These are phyloP conservation scores for Lyophyllum shimeji DNA, from an alignment of 768 basidiomycete genomes.

Conservation along the genomic window DNA sequence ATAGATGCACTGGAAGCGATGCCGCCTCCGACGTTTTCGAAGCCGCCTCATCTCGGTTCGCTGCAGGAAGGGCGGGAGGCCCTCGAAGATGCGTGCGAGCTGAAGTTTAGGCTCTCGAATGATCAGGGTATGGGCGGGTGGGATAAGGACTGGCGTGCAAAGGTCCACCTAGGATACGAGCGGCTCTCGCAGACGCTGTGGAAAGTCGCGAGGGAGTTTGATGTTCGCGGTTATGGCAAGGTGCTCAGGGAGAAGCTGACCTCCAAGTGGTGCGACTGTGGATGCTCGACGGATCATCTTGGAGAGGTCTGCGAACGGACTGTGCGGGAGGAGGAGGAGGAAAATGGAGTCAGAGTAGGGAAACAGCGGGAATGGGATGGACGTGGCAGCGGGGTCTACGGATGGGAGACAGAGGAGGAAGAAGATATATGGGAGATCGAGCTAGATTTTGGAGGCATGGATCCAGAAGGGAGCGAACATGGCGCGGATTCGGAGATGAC, in stretches of 20 bases:
- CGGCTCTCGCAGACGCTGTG: constrained; percentile 63
- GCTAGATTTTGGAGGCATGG: constrained; percentile 60
- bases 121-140: constrained; percentile 37
- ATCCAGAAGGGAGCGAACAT: constrained; percentile 48
- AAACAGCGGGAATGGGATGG: constrained; percentile 81
- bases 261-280: constrained; percentile 79
- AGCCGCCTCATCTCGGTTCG: constrained; percentile 65
- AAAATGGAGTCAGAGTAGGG: constrained; percentile 54
- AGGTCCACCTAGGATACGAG: constrained; percentile 66
- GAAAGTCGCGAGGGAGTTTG: constrained; percentile 70
- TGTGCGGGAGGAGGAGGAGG: constrained; percentile 68
- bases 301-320: constrained; percentile 77
- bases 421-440: constrained; percentile 77
- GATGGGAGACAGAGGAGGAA: constrained; percentile 75
- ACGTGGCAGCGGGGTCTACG: constrained; percentile 66
- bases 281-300: constrained; percentile 76
- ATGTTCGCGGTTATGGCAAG: constrained; percentile 68
- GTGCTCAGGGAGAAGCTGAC: constrained; percentile 72
- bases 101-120: constrained; percentile 46
- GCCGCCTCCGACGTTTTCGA: constrained; percentile 56
- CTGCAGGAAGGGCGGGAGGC: constrained; percentile 57
- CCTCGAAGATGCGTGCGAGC: constrained; percentile 64
- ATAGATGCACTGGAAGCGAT: constrained; percentile 60
- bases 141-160: constrained; percentile 57
- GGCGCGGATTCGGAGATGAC: constrained; percentile 56